Base-by-base conservation (phyloP, 768 basidiomycete genomes). In the Sporobolomyces roseus region DNA sequence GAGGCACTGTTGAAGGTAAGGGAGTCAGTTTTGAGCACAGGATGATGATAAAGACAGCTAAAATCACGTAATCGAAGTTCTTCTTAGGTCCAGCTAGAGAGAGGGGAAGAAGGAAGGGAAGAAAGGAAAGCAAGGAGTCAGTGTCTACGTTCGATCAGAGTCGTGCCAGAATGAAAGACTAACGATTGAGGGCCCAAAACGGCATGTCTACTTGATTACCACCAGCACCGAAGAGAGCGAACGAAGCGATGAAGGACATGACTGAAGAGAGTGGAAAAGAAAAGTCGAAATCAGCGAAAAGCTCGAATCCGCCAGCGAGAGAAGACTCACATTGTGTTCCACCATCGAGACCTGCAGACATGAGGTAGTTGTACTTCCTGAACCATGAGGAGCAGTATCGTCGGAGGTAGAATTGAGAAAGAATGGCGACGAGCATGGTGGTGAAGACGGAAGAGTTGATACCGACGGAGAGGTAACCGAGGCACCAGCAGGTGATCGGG, bases 321-420 rank as follows among this genome's bases (percentile, higher is more conserved):
- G 74, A 23, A 70, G 4, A 64, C 58, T 46, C 45, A 60, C 61
- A 62, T 38, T 84, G 79, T 17, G 84, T 83, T 13, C 86, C 86
- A 36, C 86, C 86, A 73, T 86, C 86, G 35, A 86, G 78, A 10
- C 84, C 86, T 43, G 85, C 88, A 32, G 85, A 86, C 5, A 88
- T 77, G 45, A 70, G 50, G 38, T 60, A 73, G 64, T 69, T 69
- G 58, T 69, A 66, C 54, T 67, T 51, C 72, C 83, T 82, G 78
- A 85, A 88, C 87, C 86, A 88, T 25, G 82, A 81, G 2, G 87
- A 85, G 65, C 86, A 80, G 65, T 83, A 82, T 52, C 78, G 81
- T 49, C 83, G 77, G 43, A 83, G 63, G 78, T 78, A 83, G 80
- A 80, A 83, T 63, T 88, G 87, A 2, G 86, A 86, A 43, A 82